These are phyloP conservation scores for Russula lepida DNA, from an alignment of 768 basidiomycete species.

Conservation along the genomic window DNA sequence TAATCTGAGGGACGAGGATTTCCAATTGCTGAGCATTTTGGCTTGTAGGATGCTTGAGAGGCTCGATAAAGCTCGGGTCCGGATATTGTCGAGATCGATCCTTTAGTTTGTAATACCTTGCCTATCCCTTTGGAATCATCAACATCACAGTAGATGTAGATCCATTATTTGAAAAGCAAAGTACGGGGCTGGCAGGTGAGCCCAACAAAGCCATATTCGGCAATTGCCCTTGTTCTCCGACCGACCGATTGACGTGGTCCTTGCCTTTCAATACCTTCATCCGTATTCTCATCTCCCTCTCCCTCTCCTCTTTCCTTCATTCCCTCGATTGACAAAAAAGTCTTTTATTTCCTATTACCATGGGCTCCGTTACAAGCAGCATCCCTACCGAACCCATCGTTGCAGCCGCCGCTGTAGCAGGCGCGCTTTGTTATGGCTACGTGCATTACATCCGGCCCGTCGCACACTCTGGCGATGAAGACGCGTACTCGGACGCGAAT, in stretches of 20 bases:
- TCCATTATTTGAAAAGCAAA: too few relatives aligned
- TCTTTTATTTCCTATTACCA: slow-evolving; percentile 19
- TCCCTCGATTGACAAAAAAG: background rate
- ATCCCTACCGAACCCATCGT: slow-evolving; percentile 34
- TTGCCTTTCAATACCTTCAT: background rate
- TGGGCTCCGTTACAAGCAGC: slow-evolving; percentile 42
- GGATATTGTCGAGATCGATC: too few relatives aligned
- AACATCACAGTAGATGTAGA: too few relatives aligned
- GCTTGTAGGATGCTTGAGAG: too few relatives aligned
- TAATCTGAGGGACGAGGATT: too few relatives aligned
- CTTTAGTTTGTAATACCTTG: too few relatives aligned
- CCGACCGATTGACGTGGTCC: background rate
- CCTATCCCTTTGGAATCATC: too few relatives aligned
- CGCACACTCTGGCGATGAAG: background rate
- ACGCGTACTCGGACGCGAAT: background rate
- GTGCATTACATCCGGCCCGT: slow-evolving; percentile 17
- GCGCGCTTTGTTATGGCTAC: slow-evolving; percentile 37
- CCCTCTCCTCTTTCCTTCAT: background rate
- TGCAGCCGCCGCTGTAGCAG: slow-evolving; percentile 33
- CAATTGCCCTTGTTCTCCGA: background rate
- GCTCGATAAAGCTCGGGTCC: too few relatives aligned
- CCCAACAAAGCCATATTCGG: background rate
- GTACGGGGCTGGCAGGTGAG: too few relatives aligned
- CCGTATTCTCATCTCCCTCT: background rate
- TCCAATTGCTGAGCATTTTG: too few relatives aligned